A percentile compares a stretch with the other conserved stretches of the same genome.
These are phyloP conservation scores for Schizosaccharomyces osmophilus DNA, from an alignment of 805 yeast species.

Conservation along the genomic window DNA sequence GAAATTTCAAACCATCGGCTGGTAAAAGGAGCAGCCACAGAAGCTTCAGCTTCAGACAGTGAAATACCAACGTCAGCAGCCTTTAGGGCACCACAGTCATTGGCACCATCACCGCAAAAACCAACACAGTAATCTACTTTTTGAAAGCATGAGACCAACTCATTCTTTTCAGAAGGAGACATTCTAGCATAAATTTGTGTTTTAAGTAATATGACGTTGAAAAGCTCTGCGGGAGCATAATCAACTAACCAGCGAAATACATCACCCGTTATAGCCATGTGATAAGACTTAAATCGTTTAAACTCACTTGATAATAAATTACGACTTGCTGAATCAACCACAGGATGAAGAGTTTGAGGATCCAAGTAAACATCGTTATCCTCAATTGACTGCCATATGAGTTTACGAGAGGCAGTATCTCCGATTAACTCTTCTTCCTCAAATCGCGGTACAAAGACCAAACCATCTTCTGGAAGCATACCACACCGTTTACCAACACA, in stretches of 20 bases:
- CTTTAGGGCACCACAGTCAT: constrained; percentile 93
- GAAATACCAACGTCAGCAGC: constrained; percentile 96
- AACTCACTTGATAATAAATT: constrained; percentile 15
- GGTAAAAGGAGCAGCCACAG: constrained; percentile 96
- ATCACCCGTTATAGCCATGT: constrained; percentile 80
- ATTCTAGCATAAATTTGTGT: constrained; percentile 75
- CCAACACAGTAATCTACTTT: constrained; percentile 75
- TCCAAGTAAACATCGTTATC: constrained; percentile 30
- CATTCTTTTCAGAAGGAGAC: constrained; percentile 98
- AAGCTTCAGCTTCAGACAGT: constrained; percentile 89
- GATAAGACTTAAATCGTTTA: constrained; percentile 20
- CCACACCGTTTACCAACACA: constrained; percentile 78
- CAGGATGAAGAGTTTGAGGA: constrained; percentile 24
- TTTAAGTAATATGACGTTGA: constrained; percentile 21
- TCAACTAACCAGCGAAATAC: constrained; percentile 54
- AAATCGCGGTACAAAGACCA: constrained; percentile 40
- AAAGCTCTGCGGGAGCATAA: constrained; percentile 18
- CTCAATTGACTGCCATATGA: constrained; percentile 20
- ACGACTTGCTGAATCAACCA: neutral
- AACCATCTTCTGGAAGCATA: constrained; percentile 23
- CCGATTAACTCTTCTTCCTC: constrained; percentile 20
- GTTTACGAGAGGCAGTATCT: constrained; percentile 4
- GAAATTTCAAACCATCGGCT: constrained; percentile 73
- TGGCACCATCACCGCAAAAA: constrained; percentile 98
- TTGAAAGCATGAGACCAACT: constrained; percentile 69